phyloP scores from a whole-genome alignment of 2,329 filamentous ascomycete species.

The Fusarium anthophilum region DNA sequence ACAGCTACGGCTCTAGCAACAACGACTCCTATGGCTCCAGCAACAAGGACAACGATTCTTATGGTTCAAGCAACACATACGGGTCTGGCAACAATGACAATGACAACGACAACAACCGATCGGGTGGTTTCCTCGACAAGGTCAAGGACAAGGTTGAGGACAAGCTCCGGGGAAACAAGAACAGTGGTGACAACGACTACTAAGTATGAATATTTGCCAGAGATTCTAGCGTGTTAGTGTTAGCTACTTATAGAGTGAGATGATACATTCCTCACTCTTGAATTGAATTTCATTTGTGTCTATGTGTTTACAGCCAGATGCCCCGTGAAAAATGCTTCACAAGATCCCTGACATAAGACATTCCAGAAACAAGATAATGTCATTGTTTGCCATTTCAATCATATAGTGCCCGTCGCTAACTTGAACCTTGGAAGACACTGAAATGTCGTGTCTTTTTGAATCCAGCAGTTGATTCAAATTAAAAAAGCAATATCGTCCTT shows the following conservation, averaged over 20 bases:
- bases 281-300: slow-evolving; percentile 4
- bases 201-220: slow-evolving; percentile 1
- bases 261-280: slow-evolving; percentile 5
- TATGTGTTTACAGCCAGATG: too few relatives aligned
- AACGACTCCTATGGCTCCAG: background rate
- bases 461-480: background rate
- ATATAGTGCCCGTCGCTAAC: background rate
- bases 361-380: too few relatives aligned
- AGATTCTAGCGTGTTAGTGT: slow-evolving; percentile 7
- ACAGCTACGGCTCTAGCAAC: background rate
- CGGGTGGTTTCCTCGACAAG: slow-evolving; percentile 63
- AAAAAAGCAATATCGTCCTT: background rate
- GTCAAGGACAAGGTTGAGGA: slow-evolving; percentile 67
- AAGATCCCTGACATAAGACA: too few relatives aligned
- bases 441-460: too few relatives aligned
- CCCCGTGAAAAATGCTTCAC: background rate
- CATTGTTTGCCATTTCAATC: background rate
- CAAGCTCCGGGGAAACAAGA: slow-evolving; percentile 56
- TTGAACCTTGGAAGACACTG: background rate
- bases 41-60: slow-evolving; percentile 11
- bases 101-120: slow-evolving; percentile 21
- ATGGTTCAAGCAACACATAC: slow-evolving; percentile 8
- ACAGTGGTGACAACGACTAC: slow-evolving; percentile 38
- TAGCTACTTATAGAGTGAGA: background rate
- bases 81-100: slow-evolving; percentile 4